Evolutionary conservation across 257 asterid species (phyloP).

Genomic region (Scutellaria baicalensis): DNA sequence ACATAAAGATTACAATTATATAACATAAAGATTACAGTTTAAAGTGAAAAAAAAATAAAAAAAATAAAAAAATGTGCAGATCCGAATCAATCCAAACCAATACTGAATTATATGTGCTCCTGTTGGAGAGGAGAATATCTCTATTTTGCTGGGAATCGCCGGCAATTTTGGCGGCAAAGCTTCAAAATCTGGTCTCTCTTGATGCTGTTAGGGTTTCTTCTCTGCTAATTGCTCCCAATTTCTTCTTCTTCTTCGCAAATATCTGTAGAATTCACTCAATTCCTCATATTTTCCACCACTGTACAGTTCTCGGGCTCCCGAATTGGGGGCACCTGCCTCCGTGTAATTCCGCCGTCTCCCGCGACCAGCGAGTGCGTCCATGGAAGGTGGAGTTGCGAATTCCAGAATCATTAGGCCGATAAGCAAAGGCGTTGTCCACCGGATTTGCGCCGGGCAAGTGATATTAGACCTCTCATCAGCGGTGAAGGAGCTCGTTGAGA

Average conservation of each 20-base stretch:
- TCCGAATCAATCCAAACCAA: too few species aligned
- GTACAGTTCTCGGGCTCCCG: neutral
- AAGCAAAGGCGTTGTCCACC: constrained; percentile 64
- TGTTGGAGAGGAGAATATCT: too few species aligned
- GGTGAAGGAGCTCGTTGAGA: constrained; percentile 96
- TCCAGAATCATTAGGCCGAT: constrained; percentile 53
- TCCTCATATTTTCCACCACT: neutral
- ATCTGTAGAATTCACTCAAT: neutral
- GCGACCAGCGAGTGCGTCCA: constrained; percentile 11
- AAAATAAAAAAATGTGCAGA: too few species aligned
- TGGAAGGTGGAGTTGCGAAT: constrained; percentile 33
- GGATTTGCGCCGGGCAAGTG: constrained; percentile 90
- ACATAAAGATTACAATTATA: too few species aligned
- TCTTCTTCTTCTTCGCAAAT: neutral
- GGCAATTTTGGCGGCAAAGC: constrained; percentile 36
- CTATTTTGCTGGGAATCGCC: constrained; percentile 13
- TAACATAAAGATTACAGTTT: too few species aligned
- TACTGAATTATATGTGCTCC: too few species aligned
- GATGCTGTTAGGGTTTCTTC: constrained; percentile 24
- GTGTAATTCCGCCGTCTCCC: neutral
- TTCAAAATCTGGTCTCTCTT: constrained; percentile 7
- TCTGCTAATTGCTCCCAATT: neutral
- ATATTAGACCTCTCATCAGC: constrained; percentile 90
- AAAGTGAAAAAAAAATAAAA: too few species aligned
- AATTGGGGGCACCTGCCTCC: neutral